A percentile compares a stretch with the other conserved stretches of the same genome.
These are phyloP conservation scores for Kandelia obovata DNA, from an alignment of 345 rosid species.

Conservation along the genomic window DNA sequence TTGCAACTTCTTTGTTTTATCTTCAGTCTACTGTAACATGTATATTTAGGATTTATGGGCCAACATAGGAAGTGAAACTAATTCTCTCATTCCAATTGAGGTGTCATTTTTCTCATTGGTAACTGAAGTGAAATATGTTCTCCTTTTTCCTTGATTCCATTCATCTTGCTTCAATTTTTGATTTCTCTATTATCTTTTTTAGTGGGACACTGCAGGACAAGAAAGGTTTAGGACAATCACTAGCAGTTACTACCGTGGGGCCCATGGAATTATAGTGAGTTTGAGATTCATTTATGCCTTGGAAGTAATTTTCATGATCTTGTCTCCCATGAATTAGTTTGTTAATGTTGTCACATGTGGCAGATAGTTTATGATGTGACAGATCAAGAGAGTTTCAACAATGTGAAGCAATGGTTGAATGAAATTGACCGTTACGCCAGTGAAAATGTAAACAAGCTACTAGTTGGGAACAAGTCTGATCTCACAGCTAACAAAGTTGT, in stretches of 20 bases:
- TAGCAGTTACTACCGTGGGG: slow-evolving; percentile 96
- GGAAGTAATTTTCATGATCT: background rate
- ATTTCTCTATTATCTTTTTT: background rate
- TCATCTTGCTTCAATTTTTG: background rate
- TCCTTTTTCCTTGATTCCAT: background rate
- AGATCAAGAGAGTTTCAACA: slow-evolving; percentile 76
- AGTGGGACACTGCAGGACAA: slow-evolving; percentile 99
- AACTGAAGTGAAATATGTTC: slow-evolving; percentile 2
- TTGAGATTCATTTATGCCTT: background rate
- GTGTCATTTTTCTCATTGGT: background rate
- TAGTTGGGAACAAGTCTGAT: slow-evolving; percentile 70
- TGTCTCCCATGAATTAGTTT: background rate
- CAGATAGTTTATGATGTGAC: slow-evolving; percentile 84
- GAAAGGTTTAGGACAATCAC: slow-evolving; percentile 94
- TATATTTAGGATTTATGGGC: background rate
- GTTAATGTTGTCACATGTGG: background rate
- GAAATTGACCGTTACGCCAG: slow-evolving; percentile 77
- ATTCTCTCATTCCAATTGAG: background rate
- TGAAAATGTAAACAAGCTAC: slow-evolving; percentile 72
- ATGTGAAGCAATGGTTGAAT: slow-evolving; percentile 71
- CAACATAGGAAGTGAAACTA: background rate
- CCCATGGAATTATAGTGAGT: slow-evolving; percentile 88
- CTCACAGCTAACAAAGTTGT: slow-evolving; percentile 66
- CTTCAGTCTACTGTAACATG: background rate
- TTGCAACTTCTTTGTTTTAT: background rate